Conservation (phyloP, 2,329 filamentous ascomycete genomes). For the Ascochyta fabae region DNA sequence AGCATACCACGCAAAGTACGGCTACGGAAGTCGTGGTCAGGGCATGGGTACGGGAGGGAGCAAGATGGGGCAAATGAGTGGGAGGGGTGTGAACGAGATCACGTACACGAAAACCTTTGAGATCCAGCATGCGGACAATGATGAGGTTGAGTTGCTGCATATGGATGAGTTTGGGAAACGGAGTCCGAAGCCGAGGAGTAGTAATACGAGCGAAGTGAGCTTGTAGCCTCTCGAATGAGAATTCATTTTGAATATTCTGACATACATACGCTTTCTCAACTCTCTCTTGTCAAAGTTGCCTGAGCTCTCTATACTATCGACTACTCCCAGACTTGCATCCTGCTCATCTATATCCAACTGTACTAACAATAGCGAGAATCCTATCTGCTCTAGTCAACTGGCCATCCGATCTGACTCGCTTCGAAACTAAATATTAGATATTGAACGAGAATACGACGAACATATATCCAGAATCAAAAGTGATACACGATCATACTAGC, state of each 20-base stretch:
- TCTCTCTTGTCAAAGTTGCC: no score
- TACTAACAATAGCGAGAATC: no score
- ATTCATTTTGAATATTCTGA: not conserved
- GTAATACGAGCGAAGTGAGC: conserved; percentile 18
- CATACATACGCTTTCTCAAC: no score
- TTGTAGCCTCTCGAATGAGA: conserved; percentile 9
- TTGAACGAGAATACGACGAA: no score
- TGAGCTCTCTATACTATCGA: no score
- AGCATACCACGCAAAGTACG: conserved; percentile 12
- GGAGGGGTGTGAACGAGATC: conserved; percentile 10
- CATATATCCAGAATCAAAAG: no score
- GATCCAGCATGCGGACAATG: conserved; percentile 9
- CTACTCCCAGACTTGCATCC: no score
- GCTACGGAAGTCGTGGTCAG: conserved; percentile 7
- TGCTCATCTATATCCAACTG: no score
- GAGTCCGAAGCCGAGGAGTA: conserved; percentile 17
- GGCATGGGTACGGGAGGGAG: conserved; percentile 6
- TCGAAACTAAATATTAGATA: no score
- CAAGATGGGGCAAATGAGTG: conserved; percentile 5
- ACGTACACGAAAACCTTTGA: conserved; percentile 14
- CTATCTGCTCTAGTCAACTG: no score
- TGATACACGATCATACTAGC: no score
- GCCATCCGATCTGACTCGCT: no score
- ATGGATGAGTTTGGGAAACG: conserved; percentile 17
- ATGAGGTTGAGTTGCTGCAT: conserved; percentile 19